Evolutionary conservation across 1,139 yeast genomes (phyloP), one percentile per base, ranked within the genome.

Genomic region (Wickerhamomyces sp.): DNA sequence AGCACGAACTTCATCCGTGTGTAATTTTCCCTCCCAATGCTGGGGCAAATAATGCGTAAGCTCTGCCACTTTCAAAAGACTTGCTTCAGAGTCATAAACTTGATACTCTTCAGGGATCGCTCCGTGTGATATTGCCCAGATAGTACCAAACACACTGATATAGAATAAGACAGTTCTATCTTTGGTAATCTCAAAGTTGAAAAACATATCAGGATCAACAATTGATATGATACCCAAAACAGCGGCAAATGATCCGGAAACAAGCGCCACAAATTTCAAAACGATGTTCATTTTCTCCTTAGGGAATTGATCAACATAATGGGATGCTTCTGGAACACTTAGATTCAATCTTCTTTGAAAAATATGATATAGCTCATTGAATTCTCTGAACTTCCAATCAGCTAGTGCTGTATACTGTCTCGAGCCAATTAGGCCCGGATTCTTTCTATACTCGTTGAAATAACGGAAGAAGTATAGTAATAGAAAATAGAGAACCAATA

Each of bases 391-490:
- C 62, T 84, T 88, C 98, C 99, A 93, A 60, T 88, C 93, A 0
- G 98, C 97, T 64, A 79, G 78, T 0, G 97, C 97, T 0, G 98
- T 89, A 60, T 89, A 93, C 58, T 89, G 95, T 42, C 99, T 72
- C 2, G 91, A 83, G 10, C 95, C 83, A 45, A 93, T 73, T 11
- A 91, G 73, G 2, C 93, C 81, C 0, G 99, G 99, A 49, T 93
- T 87, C 36, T 87, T 79, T 62, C 88, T 86, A 62, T 88, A 90
- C 66, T 93, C 98, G 60, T 91, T 90, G 66, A 94, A 93, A 64
- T 93, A 90, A 44, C 90, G 76, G 73, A 93, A 84, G 59, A 94
- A 91, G 64, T 89, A 88, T 44, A 89, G 73, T 44, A 93, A 67
- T 11, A 90, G 76, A 65, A 91, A 86, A 63, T 93, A 93, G 8